Percentiles rank a stretch among this genome's conserved stretches.
phyloP scores from a whole-genome alignment of 768 basidiomycete species.

The Leccinum olivaceopallidum region DNA sequence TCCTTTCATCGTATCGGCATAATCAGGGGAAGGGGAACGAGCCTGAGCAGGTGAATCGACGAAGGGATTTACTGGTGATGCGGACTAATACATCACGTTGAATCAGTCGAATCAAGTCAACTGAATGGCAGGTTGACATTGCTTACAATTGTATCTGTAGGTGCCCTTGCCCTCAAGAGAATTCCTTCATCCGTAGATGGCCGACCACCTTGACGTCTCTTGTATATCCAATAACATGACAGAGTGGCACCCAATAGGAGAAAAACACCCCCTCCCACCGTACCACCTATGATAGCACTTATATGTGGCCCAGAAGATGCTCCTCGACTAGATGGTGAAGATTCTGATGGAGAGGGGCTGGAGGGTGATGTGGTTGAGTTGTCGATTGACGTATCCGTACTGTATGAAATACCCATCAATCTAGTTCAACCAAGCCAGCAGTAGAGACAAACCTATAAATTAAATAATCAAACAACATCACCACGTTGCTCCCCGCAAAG shows the following conservation, averaged over 20 bases:
- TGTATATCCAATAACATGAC: too few relatives aligned
- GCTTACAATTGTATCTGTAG: neutral
- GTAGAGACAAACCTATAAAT: conserved; percentile 16
- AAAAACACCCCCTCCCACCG: neutral
- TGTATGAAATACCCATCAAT: conserved; percentile 5
- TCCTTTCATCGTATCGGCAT: neutral
- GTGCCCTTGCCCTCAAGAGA: neutral
- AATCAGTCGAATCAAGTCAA: neutral
- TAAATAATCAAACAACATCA: conserved; percentile 21
- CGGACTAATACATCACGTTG: neutral
- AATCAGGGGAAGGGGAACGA: neutral
- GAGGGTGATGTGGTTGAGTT: neutral
- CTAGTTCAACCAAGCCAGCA: neutral
- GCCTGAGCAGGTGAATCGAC: neutral
- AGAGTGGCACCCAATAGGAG: neutral
- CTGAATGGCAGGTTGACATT: neutral
- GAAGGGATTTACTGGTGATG: neutral
- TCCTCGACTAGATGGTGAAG: neutral
- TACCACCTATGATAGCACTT: conserved; percentile 10
- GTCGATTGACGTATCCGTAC: conserved; percentile 1
- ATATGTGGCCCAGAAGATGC: neutral
- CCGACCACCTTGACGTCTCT: neutral
- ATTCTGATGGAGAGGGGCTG: neutral
- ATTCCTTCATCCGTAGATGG: neutral
- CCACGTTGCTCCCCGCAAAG: neutral